phyloP scores from a whole-genome alignment of 2,329 filamentous ascomycete species.

The Colletotrichum acutatum region DNA sequence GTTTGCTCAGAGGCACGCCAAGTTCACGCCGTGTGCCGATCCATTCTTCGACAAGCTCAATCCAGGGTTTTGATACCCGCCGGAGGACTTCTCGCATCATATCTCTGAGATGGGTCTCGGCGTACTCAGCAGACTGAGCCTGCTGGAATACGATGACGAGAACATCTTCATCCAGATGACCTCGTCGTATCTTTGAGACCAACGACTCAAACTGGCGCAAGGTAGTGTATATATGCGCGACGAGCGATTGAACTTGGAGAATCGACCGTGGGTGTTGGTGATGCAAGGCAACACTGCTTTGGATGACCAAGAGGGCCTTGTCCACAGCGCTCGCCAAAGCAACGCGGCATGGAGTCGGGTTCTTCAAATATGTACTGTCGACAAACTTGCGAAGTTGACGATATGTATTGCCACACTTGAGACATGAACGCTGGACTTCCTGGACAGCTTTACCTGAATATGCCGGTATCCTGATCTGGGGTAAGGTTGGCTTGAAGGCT shows the following conservation, averaged over 20 bases:
- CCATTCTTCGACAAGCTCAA: conserved; percentile 78
- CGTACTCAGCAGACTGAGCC: conserved; percentile 72
- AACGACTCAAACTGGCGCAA: conserved; percentile 63
- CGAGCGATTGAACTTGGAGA: conserved; percentile 62
- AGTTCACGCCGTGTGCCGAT: conserved; percentile 74
- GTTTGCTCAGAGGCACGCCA: conserved; percentile 63
- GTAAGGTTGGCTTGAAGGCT: conserved; percentile 62
- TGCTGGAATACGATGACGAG: conserved; percentile 71
- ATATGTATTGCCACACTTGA: conserved; percentile 59
- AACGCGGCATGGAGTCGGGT: conserved; percentile 58
- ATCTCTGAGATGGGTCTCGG: conserved; percentile 68
- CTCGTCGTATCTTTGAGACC: conserved; percentile 56
- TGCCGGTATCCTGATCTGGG: conserved; percentile 64
- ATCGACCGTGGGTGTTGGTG: conserved; percentile 57
- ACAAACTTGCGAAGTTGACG: conserved; percentile 59
- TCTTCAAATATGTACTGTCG: conserved; percentile 55
- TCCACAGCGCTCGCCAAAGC: conserved; percentile 63
- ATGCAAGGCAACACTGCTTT: conserved; percentile 58
- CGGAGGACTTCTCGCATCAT: conserved; percentile 75
- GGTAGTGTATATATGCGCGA: conserved; percentile 59
- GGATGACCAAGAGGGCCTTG: conserved; percentile 59
- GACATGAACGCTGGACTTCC: conserved; percentile 58
- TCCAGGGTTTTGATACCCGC: conserved; percentile 72
- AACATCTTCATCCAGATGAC: conserved; percentile 68
- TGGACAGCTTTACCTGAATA: conserved; percentile 62